These are phyloP conservation scores for Plasmodiophora brassicae DNA, from an alignment of 208 protist species.

Conservation along the genomic window DNA sequence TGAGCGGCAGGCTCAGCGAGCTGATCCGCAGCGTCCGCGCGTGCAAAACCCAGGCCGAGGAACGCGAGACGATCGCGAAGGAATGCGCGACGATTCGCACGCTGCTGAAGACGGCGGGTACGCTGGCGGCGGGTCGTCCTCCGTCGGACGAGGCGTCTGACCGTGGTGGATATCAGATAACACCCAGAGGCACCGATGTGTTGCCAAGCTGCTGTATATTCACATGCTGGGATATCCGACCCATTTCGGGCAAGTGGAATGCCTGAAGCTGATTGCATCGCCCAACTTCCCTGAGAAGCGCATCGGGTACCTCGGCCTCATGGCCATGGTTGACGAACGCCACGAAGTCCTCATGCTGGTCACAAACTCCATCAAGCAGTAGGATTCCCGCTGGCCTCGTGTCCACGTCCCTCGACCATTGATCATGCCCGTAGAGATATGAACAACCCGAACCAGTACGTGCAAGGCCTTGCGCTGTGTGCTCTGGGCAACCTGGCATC, in stretches of 20 bases:
- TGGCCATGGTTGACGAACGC: slow-evolving; percentile 79
- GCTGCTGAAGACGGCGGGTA: slow-evolving; percentile 68
- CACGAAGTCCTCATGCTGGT: slow-evolving; percentile 77
- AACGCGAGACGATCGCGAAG: slow-evolving; percentile 86
- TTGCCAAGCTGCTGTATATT: slow-evolving; percentile 89
- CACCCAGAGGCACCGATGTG: slow-evolving; percentile 88
- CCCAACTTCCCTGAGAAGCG: slow-evolving; percentile 77
- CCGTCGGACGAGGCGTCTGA: no score
- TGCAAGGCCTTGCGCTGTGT: slow-evolving; percentile 73
- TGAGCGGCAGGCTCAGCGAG: slow-evolving; percentile 67
- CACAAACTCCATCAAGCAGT: slow-evolving; percentile 77
- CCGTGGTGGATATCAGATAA: slow-evolving; percentile 57
- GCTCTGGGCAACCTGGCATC: slow-evolving; percentile 82
- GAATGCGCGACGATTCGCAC: slow-evolving; percentile 89
- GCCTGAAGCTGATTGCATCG: slow-evolving; percentile 77
- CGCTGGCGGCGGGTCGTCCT: not conserved
- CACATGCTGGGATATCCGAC: slow-evolving; percentile 85
- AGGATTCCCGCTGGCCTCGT: slow-evolving; percentile 36
- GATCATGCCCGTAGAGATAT: slow-evolving; percentile 57
- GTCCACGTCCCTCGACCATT: not conserved
- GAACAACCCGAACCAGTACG: slow-evolving; percentile 70
- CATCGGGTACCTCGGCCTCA: slow-evolving; percentile 80
- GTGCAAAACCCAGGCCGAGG: slow-evolving; percentile 90
- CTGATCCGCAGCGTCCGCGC: slow-evolving; percentile 89
- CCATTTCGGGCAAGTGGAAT: slow-evolving; percentile 85